Evolutionary conservation across 495 filamentous ascomycete species (phyloP).

Genomic region (Talaromyces thailandensis): DNA sequence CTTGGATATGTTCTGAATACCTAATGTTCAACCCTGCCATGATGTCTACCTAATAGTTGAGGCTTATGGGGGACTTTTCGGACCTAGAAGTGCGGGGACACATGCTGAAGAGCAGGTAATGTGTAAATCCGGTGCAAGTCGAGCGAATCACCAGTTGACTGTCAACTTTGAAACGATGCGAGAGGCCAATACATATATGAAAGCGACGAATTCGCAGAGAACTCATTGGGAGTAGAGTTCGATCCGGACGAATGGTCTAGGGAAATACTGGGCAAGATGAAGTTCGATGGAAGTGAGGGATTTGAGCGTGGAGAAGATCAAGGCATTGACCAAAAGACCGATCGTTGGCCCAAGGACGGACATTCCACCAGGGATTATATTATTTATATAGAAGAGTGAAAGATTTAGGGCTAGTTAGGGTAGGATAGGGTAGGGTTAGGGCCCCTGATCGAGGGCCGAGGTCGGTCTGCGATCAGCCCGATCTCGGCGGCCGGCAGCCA

Average conservation of each 20-base stretch:
- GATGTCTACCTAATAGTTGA: too few relatives aligned
- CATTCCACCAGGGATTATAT: background rate
- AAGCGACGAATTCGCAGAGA: background rate
- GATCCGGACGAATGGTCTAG: background rate
- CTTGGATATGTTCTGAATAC: too few relatives aligned
- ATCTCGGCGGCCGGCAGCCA: background rate
- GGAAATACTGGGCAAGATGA: background rate
- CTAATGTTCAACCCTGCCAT: too few relatives aligned
- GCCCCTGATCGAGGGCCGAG: background rate
- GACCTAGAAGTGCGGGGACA: too few relatives aligned
- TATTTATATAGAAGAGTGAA: background rate
- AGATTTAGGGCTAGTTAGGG: background rate
- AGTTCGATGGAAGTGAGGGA: background rate
- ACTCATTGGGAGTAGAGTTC: background rate
- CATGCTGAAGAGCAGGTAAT: background rate
- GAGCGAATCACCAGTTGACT: too few relatives aligned
- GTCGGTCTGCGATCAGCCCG: background rate
- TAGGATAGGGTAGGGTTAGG: background rate
- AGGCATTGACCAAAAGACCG: background rate
- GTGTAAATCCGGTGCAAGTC: slow-evolving; percentile 19
- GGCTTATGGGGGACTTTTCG: background rate
- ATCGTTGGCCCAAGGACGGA: background rate
- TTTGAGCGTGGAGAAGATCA: background rate
- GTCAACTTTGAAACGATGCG: slow-evolving; percentile 20
- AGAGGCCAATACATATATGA: background rate